Percentiles rank a stretch among this genome's conserved stretches.
Conservation (phyloP, 192 early-diverging fungal genomes). For the Podila verticillata region DNA sequence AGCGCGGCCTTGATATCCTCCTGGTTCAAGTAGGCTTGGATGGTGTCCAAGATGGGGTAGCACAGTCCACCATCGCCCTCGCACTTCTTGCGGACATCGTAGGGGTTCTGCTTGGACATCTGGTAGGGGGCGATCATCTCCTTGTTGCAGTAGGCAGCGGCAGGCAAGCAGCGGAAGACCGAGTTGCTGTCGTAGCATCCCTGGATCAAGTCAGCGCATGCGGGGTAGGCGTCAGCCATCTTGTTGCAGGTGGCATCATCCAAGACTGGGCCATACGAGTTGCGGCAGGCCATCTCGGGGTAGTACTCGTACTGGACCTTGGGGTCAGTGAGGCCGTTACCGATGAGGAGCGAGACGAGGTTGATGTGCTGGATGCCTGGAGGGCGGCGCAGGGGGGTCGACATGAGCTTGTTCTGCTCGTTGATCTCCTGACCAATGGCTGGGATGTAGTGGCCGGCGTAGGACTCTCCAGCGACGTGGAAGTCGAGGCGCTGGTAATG, state of each 20-base stretch:
- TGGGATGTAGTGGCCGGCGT: constrained; percentile 95
- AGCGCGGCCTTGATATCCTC: constrained; percentile 79
- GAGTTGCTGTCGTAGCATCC: constrained; percentile 88
- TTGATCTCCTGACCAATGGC: constrained; percentile 87
- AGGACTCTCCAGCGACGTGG: constrained; percentile 89
- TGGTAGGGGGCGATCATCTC: constrained; percentile 83
- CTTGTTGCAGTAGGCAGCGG: constrained; percentile 86
- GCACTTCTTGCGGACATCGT: constrained; percentile 93
- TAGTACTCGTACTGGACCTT: constrained; percentile 91
- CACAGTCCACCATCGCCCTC: constrained; percentile 82
- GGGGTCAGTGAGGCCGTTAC: constrained; percentile 93
- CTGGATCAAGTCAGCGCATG: constrained; percentile 78
- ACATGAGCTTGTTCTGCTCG: constrained; percentile 73
- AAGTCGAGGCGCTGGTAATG: constrained; percentile 83
- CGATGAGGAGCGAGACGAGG: constrained; percentile 82
- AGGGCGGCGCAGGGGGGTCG: constrained; percentile 36
- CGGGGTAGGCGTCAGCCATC: constrained; percentile 80
- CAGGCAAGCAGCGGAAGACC: constrained; percentile 84
- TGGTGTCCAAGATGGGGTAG: constrained; percentile 84
- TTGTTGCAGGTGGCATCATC: constrained; percentile 73
- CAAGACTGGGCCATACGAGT: constrained; percentile 80
- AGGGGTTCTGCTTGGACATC: constrained; percentile 87
- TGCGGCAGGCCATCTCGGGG: constrained; percentile 78
- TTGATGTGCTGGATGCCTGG: constrained; percentile 63
- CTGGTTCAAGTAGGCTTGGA: constrained; percentile 83